A percentile compares a stretch with the other conserved stretches of the same genome.
Conservation (phyloP, 2,329 filamentous ascomycete species). For the Fusarium continuum region DNA sequence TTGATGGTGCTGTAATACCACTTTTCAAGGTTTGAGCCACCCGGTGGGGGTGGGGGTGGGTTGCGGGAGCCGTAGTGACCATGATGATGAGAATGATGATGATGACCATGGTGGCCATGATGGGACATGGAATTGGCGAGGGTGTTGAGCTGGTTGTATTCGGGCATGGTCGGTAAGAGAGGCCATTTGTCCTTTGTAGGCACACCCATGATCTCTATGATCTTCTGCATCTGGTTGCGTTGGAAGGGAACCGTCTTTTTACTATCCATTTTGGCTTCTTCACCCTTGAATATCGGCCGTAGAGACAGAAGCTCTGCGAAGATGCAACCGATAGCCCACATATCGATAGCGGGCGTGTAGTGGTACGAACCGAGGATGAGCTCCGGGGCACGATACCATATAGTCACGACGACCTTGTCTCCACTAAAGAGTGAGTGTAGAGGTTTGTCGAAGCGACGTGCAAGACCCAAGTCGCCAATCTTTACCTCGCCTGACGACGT, state of each 20-base stretch:
- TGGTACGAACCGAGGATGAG: constrained; percentile 91
- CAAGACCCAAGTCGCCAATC: constrained; percentile 93
- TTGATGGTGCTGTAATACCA: constrained; percentile 81
- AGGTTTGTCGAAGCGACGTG: constrained; percentile 92
- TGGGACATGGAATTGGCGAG: constrained; percentile 60
- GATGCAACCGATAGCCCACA: constrained; percentile 98
- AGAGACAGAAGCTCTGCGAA: constrained; percentile 93
- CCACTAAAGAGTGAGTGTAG: constrained; percentile 90
- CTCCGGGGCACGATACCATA: constrained; percentile 98
- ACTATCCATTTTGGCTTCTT: constrained; percentile 98
- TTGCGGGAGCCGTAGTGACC: constrained; percentile 52
- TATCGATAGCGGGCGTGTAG: constrained; percentile 95
- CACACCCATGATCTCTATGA: constrained; percentile 93
- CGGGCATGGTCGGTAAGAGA: constrained; percentile 83
- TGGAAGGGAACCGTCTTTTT: constrained; percentile 99
- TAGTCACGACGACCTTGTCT: constrained; percentile 98
- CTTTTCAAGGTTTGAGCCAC: constrained; percentile 71
- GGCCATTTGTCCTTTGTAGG: constrained; percentile 92
- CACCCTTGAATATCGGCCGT: constrained; percentile 96
- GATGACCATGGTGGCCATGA: constrained; percentile 51
- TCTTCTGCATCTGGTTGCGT: constrained; percentile 98
- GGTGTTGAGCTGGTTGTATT: constrained; percentile 75
- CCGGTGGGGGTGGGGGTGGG: constrained; percentile 43
- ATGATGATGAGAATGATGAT: constrained; percentile 60
- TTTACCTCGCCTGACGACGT: constrained; percentile 90